These are phyloP conservation scores for Paraglomus occultum DNA, from an alignment of 192 early-diverging fungal genomes.

Conservation along the genomic window DNA sequence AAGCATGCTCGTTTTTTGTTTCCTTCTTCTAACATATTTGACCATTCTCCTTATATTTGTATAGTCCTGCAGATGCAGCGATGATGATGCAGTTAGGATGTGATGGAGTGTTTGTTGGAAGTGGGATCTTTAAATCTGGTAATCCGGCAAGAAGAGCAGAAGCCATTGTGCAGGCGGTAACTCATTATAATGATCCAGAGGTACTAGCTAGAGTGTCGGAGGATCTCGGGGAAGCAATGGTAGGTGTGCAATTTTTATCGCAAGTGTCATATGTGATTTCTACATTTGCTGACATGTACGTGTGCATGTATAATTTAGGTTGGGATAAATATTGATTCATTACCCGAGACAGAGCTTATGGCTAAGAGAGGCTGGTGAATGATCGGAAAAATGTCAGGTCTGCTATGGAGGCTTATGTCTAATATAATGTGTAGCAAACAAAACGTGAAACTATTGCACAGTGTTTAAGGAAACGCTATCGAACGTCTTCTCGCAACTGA, in stretches of 20 bases:
- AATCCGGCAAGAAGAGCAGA: constrained; percentile 93
- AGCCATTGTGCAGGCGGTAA: constrained; percentile 96
- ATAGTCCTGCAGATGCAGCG: constrained; percentile 89
- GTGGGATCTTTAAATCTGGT: constrained; percentile 94
- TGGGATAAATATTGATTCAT: constrained; percentile 31
- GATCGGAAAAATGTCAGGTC: no score
- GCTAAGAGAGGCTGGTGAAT: constrained; percentile 25
- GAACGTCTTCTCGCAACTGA: no score
- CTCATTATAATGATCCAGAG: constrained; percentile 88
- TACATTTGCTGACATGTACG: not conserved
- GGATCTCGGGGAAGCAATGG: constrained; percentile 96
- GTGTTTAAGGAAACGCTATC: no score
- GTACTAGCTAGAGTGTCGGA: constrained; percentile 87
- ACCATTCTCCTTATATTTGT: not conserved
- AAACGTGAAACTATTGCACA: no score
- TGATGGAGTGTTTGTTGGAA: constrained; percentile 98
- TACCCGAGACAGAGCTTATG: constrained; percentile 15
- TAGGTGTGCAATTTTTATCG: constrained; percentile 63
- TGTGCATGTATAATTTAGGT: constrained; percentile 1
- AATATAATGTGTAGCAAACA: no score
- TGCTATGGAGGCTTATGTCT: no score
- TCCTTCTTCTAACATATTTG: no score
- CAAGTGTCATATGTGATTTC: not conserved
- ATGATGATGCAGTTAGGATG: constrained; percentile 99
- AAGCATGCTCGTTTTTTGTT: no score